Evolutionary conservation across 306 rosid species (phyloP).

Genomic region (Malus fusca): DNA sequence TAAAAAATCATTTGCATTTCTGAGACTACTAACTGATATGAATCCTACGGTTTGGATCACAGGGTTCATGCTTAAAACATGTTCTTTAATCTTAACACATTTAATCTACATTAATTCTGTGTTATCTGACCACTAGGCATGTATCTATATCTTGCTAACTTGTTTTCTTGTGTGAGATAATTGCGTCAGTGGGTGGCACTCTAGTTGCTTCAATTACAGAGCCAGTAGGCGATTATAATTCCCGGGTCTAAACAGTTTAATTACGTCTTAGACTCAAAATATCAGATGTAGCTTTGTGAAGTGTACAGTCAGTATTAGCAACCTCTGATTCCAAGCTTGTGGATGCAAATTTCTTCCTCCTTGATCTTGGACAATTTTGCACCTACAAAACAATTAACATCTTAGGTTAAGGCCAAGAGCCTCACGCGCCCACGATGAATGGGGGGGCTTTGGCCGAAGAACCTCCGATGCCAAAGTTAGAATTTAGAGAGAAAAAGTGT

Average conservation of each 20-base stretch:
- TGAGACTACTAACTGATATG: background rate
- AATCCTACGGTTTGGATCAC: background rate
- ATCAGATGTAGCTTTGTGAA: background rate
- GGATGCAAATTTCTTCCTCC: too few relatives aligned
- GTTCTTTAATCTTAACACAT: background rate
- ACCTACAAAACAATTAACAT: too few relatives aligned
- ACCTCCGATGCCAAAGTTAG: too few relatives aligned
- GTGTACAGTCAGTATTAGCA: background rate
- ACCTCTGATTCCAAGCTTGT: background rate
- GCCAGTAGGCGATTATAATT: background rate
- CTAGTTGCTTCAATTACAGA: background rate
- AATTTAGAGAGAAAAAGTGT: too few relatives aligned
- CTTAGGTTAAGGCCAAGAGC: too few relatives aligned
- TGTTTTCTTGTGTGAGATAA: slow-evolving; percentile 7
- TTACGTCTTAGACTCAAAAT: background rate
- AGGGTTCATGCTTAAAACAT: background rate
- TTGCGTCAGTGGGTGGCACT: background rate
- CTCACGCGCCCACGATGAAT: too few relatives aligned
- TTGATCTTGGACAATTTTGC: too few relatives aligned
- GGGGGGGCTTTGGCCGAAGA: too few relatives aligned
- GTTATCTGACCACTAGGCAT: slow-evolving; percentile 5
- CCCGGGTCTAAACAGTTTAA: background rate
- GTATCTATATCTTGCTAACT: slow-evolving; percentile 6
- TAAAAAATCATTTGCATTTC: background rate
- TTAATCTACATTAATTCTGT: background rate